Evolutionary conservation across 495 filamentous ascomycete genomes (phyloP), one percentile per base, ranked within the genome.

Genomic region (Penicillium egyptiacum): DNA sequence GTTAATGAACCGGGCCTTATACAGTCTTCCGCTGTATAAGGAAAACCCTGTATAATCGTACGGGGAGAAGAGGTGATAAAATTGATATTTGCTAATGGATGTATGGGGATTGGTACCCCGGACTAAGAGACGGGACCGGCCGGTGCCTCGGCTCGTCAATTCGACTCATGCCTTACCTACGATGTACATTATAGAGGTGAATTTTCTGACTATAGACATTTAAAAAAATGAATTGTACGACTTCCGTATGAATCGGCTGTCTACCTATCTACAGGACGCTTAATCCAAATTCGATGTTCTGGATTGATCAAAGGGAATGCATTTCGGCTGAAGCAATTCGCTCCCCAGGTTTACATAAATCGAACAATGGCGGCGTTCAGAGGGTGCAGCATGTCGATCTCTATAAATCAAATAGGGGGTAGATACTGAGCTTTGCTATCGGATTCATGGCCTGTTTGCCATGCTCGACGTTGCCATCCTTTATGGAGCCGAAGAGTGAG

Each of bases 51-150:
- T 45, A 14, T n/a, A 17, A 31, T 20, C 22, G 16, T n/a, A n/a
- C 2, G 33, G 17, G 12, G 42, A 5, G 55, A 25, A 39, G 44
- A 31, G 31, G 9, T 40, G 31, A 16, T 39, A 8, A 20, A 43
- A 14, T 48, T n/a, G 33, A 30, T 35, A 35, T 19, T 48, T 30
- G 33, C 30, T 35, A 45, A 45, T 35, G 12, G 28, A 55, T 39
- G 28, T 39, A 46, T 55, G 16, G 41, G 11, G 31, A 30, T 39
- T 47, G 41, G 51, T 56, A 56, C 53, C 43, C 43, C 54, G 54
- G 54, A 53, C 22, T 52, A 28, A 53, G 50, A 40, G 35, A 47
- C 30, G 53, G 53, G 53, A 10, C 43, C 33, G 42, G 30, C 43
- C 53, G 41, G 22, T 55, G 33, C 53, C 53, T 55, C 53, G 53